Evolutionary conservation across 306 rosid genomes (phyloP), one percentile per base, ranked within the genome.

Genomic region (Rubus parviflorus): DNA sequence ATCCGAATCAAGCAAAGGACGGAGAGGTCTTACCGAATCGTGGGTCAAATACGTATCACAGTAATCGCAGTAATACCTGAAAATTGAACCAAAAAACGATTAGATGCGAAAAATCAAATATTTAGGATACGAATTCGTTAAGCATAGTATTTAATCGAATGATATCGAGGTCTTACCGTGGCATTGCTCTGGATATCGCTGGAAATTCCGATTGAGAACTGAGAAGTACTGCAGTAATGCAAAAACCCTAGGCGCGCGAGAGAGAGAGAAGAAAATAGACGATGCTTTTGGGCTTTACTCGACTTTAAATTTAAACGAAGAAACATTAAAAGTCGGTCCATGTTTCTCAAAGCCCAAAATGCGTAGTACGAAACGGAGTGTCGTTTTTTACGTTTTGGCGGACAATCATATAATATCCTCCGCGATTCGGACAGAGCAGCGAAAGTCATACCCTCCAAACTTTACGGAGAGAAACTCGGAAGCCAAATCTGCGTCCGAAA

Each of bases 1-100:
- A 56, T 15, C 12, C 51, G 20, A 40, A 51, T 51, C 11, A 23
- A 58, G 8, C 20, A 35, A 14, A 4, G 22, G 56, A 25, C 3
- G 4, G 68, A 73, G 52, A 53, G 19, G 35, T 15, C 19, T 78
- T 87, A 93, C 98, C 62, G 95, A 93, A 82, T 93, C 98, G 70
- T 93, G 98, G 58, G 97, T 93, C 68, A 91, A 76, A 64, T 93
- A 93, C 22, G 98, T 93, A 72, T 93, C 97, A 37, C 98, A 93
- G 80, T 91, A 93, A 57, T 93, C 98, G 72, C 98, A 93, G 66
- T 91, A 93, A 80, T 92, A 90, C 81, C 95, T 87, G 70, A 75
- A 75, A 68, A 56, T 47, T 14, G 53, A 15, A 22, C 7, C 75
- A 64, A 20, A 69, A 42, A 49, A 9, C 14, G 49, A 54, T 61